A percentile compares a stretch with the other conserved stretches of the same genome.
Conservation (phyloP, 2,329 filamentous ascomycete genomes). For the Hymenoscyphus infarciens region DNA sequence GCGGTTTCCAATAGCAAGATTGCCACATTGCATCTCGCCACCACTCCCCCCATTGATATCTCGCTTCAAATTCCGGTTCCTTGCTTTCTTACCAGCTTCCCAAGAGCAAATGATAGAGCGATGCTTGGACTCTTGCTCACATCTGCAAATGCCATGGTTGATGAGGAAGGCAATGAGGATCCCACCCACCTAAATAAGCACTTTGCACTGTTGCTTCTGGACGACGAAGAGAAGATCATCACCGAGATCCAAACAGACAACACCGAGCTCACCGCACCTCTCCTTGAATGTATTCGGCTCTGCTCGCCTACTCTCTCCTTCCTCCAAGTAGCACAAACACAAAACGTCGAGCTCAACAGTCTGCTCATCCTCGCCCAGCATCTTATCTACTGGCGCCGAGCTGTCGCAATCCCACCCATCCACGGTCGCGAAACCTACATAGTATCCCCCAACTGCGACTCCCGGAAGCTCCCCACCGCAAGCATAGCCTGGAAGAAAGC, state of each 20-base stretch:
- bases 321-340: slow-evolving; percentile 65
- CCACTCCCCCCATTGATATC: slow-evolving; percentile 54
- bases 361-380: slow-evolving; percentile 87
- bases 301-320: slow-evolving; percentile 68
- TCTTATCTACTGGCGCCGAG: slow-evolving; percentile 93
- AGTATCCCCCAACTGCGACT: slow-evolving; percentile 83
- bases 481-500: slow-evolving; percentile 68
- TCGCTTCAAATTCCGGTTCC: slow-evolving; percentile 64
- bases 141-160: slow-evolving; percentile 72
- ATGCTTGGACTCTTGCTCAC: slow-evolving; percentile 81
- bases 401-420: slow-evolving; percentile 84
- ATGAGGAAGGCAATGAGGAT: slow-evolving; percentile 65
- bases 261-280: slow-evolving; percentile 69
- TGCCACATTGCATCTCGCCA: slow-evolving; percentile 72
- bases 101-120: slow-evolving; percentile 62
- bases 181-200: slow-evolving; percentile 74
- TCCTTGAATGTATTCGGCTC: slow-evolving; percentile 78
- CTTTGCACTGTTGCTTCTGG: slow-evolving; percentile 79
- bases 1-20: slow-evolving; percentile 82
- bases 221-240: slow-evolving; percentile 71
- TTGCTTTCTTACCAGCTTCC: slow-evolving; percentile 67
- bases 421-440: slow-evolving; percentile 89
- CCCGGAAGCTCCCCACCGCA: slow-evolving; percentile 65
- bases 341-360: slow-evolving; percentile 71
- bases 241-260: slow-evolving; percentile 74